phyloP scores from a whole-genome alignment of 306 rosid genomes.

The Fragaria iinumae region DNA sequence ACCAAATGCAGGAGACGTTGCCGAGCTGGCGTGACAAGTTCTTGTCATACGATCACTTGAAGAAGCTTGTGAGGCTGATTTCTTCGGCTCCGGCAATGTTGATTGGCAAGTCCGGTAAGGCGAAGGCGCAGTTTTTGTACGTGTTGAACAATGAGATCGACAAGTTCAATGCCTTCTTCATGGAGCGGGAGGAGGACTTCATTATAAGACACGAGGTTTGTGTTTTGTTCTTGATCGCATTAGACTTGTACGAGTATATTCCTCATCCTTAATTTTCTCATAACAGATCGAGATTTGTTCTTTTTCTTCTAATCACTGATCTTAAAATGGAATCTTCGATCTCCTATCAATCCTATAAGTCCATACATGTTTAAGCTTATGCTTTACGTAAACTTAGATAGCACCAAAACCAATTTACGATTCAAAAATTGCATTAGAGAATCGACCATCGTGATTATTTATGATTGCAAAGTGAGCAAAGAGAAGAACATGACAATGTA shows the following conservation, averaged over 20 bases:
- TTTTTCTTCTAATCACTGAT: too few relatives aligned
- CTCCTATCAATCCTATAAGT: too few relatives aligned
- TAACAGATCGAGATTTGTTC: too few relatives aligned
- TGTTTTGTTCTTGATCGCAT: background rate
- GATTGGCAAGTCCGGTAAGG: slow-evolving; percentile 39
- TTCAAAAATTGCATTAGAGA: too few relatives aligned
- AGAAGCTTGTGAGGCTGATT: slow-evolving; percentile 55
- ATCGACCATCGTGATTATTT: too few relatives aligned
- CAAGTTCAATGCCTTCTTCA: slow-evolving; percentile 74
- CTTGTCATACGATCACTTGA: slow-evolving; percentile 79
- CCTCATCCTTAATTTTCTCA: too few relatives aligned
- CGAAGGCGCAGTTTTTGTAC: slow-evolving; percentile 57
- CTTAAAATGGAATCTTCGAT: too few relatives aligned
- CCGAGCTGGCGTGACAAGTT: slow-evolving; percentile 79
- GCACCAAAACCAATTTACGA: too few relatives aligned
- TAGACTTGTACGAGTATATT: background rate
- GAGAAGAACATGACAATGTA: too few relatives aligned
- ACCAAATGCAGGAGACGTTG: slow-evolving; percentile 62
- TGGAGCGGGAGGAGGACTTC: slow-evolving; percentile 83
- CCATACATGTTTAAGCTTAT: too few relatives aligned
- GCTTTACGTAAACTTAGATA: too few relatives aligned
- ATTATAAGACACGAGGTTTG: slow-evolving; percentile 67
- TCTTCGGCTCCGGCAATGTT: slow-evolving; percentile 35
- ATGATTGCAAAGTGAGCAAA: too few relatives aligned
- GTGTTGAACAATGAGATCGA: slow-evolving; percentile 79